Percentiles rank a stretch among this genome's conserved stretches.
These are phyloP conservation scores for Colletotrichum shisoi DNA, from an alignment of 2,329 filamentous ascomycete genomes.

Conservation along the genomic window DNA sequence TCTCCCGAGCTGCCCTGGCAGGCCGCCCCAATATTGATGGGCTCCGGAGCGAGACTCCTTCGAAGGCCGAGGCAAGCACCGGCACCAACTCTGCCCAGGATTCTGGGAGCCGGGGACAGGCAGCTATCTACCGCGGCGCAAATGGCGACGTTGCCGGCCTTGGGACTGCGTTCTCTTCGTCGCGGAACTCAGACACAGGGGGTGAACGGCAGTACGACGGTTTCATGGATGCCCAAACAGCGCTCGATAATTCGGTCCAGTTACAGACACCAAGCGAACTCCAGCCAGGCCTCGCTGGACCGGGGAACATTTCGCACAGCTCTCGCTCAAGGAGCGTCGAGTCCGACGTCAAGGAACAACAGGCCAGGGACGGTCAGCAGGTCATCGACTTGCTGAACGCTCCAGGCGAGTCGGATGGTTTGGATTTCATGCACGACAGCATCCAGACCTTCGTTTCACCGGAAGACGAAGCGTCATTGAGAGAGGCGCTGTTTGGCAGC, in stretches of 20 bases:
- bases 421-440: conserved; percentile 36
- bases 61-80: conserved; percentile 16
- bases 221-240: conserved; percentile 17
- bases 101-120: background rate
- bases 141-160: background rate
- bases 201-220: conserved; percentile 21
- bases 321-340: background rate
- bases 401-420: conserved; percentile 36
- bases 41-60: conserved; percentile 2
- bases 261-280: background rate
- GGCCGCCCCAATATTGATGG: conserved; percentile 4
- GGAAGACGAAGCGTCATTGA: conserved; percentile 41
- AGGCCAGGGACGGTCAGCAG: conserved; percentile 36
- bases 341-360: conserved; percentile 33
- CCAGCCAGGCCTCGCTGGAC: background rate
- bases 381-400: conserved; percentile 36
- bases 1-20: conserved; percentile 20
- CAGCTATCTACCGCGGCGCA: conserved; percentile 4
- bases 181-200: background rate
- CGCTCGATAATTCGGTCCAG: background rate
- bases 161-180: conserved; percentile 33
- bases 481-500: conserved; percentile 43
- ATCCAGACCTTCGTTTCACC: conserved; percentile 35
- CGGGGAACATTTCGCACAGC: background rate
- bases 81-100: conserved; percentile 5